phyloP scores from a whole-genome alignment of 768 basidiomycete genomes.

The Lepiota venenata region DNA sequence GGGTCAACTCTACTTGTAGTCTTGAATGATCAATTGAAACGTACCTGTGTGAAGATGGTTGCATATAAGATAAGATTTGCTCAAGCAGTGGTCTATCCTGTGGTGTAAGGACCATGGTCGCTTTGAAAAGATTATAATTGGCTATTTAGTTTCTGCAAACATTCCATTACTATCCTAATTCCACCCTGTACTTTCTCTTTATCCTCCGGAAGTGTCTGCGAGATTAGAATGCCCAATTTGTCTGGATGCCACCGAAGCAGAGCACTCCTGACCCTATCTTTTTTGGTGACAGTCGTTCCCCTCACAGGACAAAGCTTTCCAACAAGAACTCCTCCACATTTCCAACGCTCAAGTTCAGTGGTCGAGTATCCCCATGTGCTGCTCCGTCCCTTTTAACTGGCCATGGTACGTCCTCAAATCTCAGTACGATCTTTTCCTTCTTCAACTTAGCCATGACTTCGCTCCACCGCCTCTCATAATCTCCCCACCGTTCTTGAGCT shows the following conservation, averaged over 20 bases:
- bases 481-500: constrained; percentile 42
- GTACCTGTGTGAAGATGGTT: too few relatives aligned
- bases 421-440: constrained; percentile 17
- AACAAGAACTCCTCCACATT: constrained; percentile 50
- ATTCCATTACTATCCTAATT: constrained; percentile 37
- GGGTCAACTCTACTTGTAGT: too few relatives aligned
- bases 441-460: constrained; percentile 27
- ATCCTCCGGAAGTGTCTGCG: constrained; percentile 41
- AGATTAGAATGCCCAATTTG: constrained; percentile 46
- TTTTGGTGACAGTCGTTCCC: constrained; percentile 36
- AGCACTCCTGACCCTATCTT: constrained; percentile 54
- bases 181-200: constrained; percentile 41
- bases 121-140: neutral
- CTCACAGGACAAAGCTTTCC: constrained; percentile 39
- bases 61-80: too few relatives aligned
- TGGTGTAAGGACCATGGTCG: too few relatives aligned
- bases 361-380: constrained; percentile 11
- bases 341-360: constrained; percentile 32
- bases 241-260: constrained; percentile 71
- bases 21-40: too few relatives aligned
- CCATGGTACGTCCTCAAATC: constrained; percentile 63
- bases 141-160: constrained; percentile 28
- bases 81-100: too few relatives aligned
- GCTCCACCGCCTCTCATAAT: constrained; percentile 52
- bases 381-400: constrained; percentile 33